Evolutionary conservation across 2,329 filamentous ascomycete species (phyloP).

Genomic region (Plenodomus biglobosus): DNA sequence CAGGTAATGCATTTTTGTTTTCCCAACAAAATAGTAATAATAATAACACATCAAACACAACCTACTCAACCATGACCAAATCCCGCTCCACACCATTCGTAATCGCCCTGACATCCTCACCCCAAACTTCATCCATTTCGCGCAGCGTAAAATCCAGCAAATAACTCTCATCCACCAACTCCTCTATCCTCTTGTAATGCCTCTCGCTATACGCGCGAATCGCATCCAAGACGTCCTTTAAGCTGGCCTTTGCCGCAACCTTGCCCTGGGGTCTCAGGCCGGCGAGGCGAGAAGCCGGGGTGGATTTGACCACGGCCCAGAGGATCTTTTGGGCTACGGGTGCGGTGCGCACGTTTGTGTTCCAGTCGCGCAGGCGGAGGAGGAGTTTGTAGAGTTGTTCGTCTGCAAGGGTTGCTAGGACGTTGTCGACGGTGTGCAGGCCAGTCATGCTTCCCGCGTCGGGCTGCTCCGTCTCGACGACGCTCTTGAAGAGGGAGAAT

Average conservation of each 20-base stretch:
- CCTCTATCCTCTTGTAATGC: slow-evolving; percentile 87
- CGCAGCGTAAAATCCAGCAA: slow-evolving; percentile 88
- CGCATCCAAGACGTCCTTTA: slow-evolving; percentile 85
- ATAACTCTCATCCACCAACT: slow-evolving; percentile 91
- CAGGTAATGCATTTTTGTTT: too few relatives aligned
- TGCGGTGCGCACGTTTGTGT: slow-evolving; percentile 88
- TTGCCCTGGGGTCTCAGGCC: slow-evolving; percentile 55
- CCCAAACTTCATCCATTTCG: slow-evolving; percentile 77
- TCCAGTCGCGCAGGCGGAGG: slow-evolving; percentile 88
- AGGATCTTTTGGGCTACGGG: slow-evolving; percentile 83
- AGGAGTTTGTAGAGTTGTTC: slow-evolving; percentile 85
- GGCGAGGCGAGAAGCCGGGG: slow-evolving; percentile 76
- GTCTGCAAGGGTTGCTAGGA: slow-evolving; percentile 75
- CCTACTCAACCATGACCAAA: slow-evolving; percentile 37
- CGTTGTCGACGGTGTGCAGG: slow-evolving; percentile 72
- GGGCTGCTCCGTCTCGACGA: slow-evolving; percentile 64
- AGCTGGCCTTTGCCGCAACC: slow-evolving; percentile 41
- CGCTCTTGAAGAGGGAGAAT: slow-evolving; percentile 78
- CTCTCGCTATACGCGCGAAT: slow-evolving; percentile 88
- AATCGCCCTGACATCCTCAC: slow-evolving; percentile 24
- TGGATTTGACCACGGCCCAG: slow-evolving; percentile 75
- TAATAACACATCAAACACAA: too few relatives aligned
- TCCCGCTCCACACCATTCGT: slow-evolving; percentile 32
- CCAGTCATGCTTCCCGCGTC: slow-evolving; percentile 67
- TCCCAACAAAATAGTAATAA: too few relatives aligned